Base-by-base conservation (phyloP, 192 early-diverging fungal species). In the Gamsiella multidivaricata region DNA sequence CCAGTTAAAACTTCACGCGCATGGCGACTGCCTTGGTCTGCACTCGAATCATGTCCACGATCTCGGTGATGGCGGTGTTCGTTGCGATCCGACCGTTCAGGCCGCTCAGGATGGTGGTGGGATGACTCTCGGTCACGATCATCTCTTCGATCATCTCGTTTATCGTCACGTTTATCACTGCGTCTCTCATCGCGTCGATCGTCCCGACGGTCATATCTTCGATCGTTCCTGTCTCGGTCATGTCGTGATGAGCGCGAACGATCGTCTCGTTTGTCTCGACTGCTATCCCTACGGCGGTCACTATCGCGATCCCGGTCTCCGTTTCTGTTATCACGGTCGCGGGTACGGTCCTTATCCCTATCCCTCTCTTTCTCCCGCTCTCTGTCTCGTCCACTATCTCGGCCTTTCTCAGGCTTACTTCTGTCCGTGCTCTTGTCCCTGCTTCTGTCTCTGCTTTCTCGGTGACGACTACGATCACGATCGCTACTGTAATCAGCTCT, bases 221-320 rank as follows among this genome's bases (percentile, higher is more conserved):
- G 54, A 20, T 54, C 20, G 14, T 68, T 45, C 26, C 49, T 39
- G 14, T 76, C 74, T 17, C 74, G 41, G 25, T 69, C 60, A 53
- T 53, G 18, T 14, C 69, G 69, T 15, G 50, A 61, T 8, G 66
- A 59, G 20, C 47, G 55, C 28, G 55, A 51, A 23, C 60, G 37
- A 45, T 61, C 67, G 1, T 65, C 61, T 18, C 62, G 34, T 28
- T 43, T 49, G 23, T 59, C 45, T 20, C 54, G 42, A 41, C 25
- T 53, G 15, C 54, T 17, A 23, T 67, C 54, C 14, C 66, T 45
- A n/a, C 32, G 29, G n/a, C 58, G 59, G 41, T 70, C 68, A 11
- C 41, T 18, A n/a, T 70, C 56, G 11, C 65, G 20, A 46, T 55
- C 64, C 23, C 43, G 28, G 1, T 69, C 66, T 20, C 56, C 25